Base-by-base conservation (phyloP, 306 rosid species). In the Medicago arabica region DNA sequence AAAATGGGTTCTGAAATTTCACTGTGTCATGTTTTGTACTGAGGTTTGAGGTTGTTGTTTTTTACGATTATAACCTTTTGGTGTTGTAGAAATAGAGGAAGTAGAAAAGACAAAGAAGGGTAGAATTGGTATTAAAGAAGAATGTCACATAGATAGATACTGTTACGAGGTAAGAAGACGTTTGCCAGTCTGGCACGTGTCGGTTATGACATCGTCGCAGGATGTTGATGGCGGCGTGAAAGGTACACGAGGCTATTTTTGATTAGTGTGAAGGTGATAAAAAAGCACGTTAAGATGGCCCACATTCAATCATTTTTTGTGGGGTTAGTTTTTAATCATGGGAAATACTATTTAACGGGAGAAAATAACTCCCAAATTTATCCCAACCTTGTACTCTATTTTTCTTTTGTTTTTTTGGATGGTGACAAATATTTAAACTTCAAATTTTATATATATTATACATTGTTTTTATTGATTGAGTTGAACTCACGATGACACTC, bases 171-270 rank as follows among this genome's bases (percentile, higher is more conserved):
- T 77, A 80, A 63, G 2, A 4, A 62, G 39, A 62, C 67, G 67
- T 74, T 69, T 62, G 85, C 49, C 73, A 70, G 78, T 68, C 63
- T 28, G 83, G 83, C 75, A 68, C 69, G 66, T 78, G 85, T 58
- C 64, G 46, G 76, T 10, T 63, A 60, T 53, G 74, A 71, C 76
- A 78, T 66, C 67, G 54, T 78, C 66, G 77, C 19, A 9, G 68
- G 39, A 5, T 15, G 72, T 46, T 72, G 86, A 77, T 72, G 86
- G 86, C 88, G 86, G 84, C 84, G 78, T 53, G 55, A n/a, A 7
- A 16, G 55, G 8, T 44, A 70, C 74, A 78, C 69, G 71, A 71
- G 84, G 77, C 4, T 0, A 1, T 8, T n/a, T 1, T 1, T 12
- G 1, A 75, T 75, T 75, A 75, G 74, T 9, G 0, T 5, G 36